Evolutionary conservation across 2,329 filamentous ascomycete genomes (phyloP), one percentile per base, ranked within the genome.

Genomic region (Sphaerulina vaccinii): DNA sequence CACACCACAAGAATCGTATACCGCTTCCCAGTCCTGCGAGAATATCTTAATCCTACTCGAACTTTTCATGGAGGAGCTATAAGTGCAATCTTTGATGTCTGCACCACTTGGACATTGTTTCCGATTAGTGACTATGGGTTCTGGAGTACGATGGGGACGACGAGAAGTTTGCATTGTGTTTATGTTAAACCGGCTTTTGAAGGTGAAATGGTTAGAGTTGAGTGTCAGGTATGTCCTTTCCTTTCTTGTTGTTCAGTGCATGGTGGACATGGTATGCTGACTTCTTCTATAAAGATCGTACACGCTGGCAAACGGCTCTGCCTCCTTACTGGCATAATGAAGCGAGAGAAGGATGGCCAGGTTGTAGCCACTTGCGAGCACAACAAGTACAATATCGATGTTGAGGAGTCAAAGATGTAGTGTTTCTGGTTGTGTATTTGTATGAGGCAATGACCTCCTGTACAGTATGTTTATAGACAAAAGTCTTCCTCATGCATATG

Each of bases 371-470:
- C 60, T 21, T 63, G 60, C 16, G 62, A 64, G 43, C 62, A 62
- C 40, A 58, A 62, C 49, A 60, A 62, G 49, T 62, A 60, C 23
- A 64, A 63, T 19, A 52, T 55, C 15, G 61, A 63, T 44, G 55
- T 56, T 2, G 59, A 62, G 32, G 45, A 48, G 13, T 52, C 40
- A 10, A 59, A 55, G 40, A 48, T 57, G 39, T 60, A 51, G 35
- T 6, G 27, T 18, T 46, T 38, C 27, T 38, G 41, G 35, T 10
- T 21, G 37, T 27, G 45, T 18, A 11, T 32, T 22, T 6, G 37
- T 15, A 37, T 35, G 15, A 33, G 43, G 27, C 8, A 32, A 24
- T 39, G 15, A 10, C 11, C 18, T 13, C 19, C 11, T 24, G 32
- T 49, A 15, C 24, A 42, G 21, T 44, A 43, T 22, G 15, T 45